Evolutionary conservation across 495 filamentous ascomycete species (phyloP), one percentile per base, ranked within the genome.

Genomic region (Hypomontagnella submonticulosa): DNA sequence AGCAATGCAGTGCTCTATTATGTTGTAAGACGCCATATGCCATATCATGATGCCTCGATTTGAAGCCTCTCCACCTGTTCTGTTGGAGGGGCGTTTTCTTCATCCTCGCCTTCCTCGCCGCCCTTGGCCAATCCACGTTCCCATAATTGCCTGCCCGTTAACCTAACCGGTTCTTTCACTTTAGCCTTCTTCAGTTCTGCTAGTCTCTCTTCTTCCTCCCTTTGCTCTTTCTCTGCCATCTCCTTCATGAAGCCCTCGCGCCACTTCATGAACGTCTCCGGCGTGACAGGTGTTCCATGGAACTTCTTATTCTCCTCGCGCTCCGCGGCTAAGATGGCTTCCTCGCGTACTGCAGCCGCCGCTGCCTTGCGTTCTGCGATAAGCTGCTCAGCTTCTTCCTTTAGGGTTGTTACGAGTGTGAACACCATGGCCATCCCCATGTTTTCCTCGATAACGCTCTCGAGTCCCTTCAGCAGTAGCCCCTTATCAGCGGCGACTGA

Each of bases 371-470:
- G 87, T 44, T 91, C 86, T 2, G 74, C 61, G 68, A 97, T 87
- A 18, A 99, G 81, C 53, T 85, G 80, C 79, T 99, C 95, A 4
- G 92, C 92, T 34, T 82, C 81, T 57, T 99, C 95, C 71, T 97
- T 98, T 53, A 99, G 76, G 2, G 90, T 86, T 37, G 88, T 90
- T 30, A 93, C 87, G 13, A 99, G 79, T 0, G 93, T 92, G 77
- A 97, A 99, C 0, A 99, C 83, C 95, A 99, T 99, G n/a, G 92
- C 90, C 87, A 97, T 97, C 30, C 95, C 95, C 34, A 98, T 73
- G 61, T 93, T 98, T 76, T 98, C 95, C 60, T 90, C 85, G 30
- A 97, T 88, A 0, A 87, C 88, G 2, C 85, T 81, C 40, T 87
- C 72, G 12, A 98, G 81, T 3, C 85, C 80, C 42, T 85, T 78